phyloP scores from a whole-genome alignment of 352 stramenopile species.

The Phytophthora megakarya region DNA sequence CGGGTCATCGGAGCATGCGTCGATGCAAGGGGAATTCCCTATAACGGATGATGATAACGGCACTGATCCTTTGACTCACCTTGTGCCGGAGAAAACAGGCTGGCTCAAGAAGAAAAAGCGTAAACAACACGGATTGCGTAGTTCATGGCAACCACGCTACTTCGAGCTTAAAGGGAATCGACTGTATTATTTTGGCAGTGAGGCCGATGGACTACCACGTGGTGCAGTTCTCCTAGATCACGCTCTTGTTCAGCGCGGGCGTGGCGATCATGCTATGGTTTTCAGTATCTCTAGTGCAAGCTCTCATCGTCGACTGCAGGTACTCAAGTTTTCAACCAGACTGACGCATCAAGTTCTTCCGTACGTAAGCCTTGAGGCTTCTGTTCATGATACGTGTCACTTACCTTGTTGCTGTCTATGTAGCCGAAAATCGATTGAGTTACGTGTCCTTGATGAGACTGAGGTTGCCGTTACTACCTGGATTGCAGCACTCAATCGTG shows the following conservation, averaged over 20 bases:
- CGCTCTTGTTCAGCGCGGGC: constrained; percentile 64
- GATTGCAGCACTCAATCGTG: constrained; percentile 71
- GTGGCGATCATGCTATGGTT: constrained; percentile 61
- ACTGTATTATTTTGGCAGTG: constrained; percentile 78
- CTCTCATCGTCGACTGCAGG: constrained; percentile 55
- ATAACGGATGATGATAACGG: constrained; percentile 26
- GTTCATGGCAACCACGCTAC: constrained; percentile 76
- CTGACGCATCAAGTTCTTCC: constrained; percentile 69
- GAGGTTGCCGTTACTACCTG: constrained; percentile 54
- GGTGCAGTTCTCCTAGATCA: constrained; percentile 77
- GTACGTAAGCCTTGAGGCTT: constrained; percentile 32
- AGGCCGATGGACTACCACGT: constrained; percentile 72
- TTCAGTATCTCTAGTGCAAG: constrained; percentile 77
- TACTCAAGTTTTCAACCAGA: constrained; percentile 76
- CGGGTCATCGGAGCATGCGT: constrained; percentile 32
- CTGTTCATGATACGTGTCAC: not conserved
- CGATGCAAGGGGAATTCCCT: constrained; percentile 31
- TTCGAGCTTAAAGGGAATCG: constrained; percentile 85
- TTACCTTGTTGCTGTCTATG: constrained; percentile 2
- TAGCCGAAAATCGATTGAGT: constrained; percentile 64
- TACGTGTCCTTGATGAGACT: constrained; percentile 65
- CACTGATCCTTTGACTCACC: constrained; percentile 17
- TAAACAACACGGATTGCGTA: constrained; percentile 72
- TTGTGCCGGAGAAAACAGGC: constrained; percentile 65
- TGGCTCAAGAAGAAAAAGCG: constrained; percentile 85